A percentile compares a stretch with the other conserved stretches of the same genome.
Conservation (phyloP, 176 grass and related monocot genomes). For the Hsuehochloa calcarea region DNA sequence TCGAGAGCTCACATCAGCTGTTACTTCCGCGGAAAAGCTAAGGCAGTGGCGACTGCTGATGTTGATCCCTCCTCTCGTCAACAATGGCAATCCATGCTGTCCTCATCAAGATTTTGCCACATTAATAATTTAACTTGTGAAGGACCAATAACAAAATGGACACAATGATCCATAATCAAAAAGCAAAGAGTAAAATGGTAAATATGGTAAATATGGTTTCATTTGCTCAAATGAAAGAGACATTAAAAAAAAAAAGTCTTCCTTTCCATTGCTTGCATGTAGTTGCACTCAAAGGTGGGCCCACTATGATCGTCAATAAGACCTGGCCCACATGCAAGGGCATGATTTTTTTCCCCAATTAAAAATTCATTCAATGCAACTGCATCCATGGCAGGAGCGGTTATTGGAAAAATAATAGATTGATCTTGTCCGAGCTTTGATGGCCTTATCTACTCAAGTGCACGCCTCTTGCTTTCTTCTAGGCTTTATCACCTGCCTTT, state of each 20-base stretch:
- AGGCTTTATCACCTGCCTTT: constrained; percentile 6
- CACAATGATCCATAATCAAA: not conserved
- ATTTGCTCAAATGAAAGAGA: not conserved
- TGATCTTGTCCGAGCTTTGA: not conserved
- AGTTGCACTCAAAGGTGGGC: not conserved
- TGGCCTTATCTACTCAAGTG: constrained; percentile 11
- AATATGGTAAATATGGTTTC: too few species aligned
- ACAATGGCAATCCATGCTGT: not conserved
- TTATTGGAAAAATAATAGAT: not conserved
- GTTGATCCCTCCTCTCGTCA: constrained; percentile 2
- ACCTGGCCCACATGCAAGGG: not conserved
- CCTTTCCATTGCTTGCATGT: not conserved
- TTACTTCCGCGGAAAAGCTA: constrained; percentile 23
- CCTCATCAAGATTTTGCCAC: not conserved
- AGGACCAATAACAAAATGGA: not conserved
- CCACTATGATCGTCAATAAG: not conserved
- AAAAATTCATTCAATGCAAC: not conserved
- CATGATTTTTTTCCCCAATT: not conserved
- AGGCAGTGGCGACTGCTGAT: not conserved
- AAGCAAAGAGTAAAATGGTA: not conserved
- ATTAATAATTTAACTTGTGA: not conserved
- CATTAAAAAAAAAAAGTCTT: not conserved
- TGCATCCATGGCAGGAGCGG: not conserved
- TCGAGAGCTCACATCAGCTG: constrained; percentile 24
- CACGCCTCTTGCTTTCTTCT: not conserved